Percentiles rank a stretch among this genome's conserved stretches.
phyloP scores from a whole-genome alignment of 2,329 filamentous ascomycete species.

The Fusarium dlaminii region DNA sequence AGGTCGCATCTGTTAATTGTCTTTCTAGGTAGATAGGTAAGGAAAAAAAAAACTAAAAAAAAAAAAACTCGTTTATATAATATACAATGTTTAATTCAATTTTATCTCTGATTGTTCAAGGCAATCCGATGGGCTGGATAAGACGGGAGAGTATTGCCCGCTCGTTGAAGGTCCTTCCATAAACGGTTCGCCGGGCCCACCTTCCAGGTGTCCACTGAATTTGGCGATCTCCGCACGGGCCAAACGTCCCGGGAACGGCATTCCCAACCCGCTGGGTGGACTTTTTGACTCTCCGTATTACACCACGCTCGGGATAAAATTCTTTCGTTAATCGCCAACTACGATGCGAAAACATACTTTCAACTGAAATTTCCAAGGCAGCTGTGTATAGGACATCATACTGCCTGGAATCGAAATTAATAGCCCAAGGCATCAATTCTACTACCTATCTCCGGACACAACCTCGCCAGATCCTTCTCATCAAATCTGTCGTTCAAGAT shows the following conservation, averaged over 20 bases:
- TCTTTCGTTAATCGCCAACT: not conserved
- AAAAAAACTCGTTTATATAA: not conserved
- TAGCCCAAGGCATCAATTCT: not conserved
- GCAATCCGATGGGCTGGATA: not conserved
- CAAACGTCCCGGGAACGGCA: conserved; percentile 10
- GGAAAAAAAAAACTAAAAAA: too few relatives aligned
- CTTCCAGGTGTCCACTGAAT: not conserved
- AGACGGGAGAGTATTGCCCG: not conserved
- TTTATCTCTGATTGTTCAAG: not conserved
- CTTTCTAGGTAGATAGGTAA: too few relatives aligned
- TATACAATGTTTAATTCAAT: not conserved
- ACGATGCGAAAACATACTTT: not conserved
- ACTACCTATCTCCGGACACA: conserved; percentile 4
- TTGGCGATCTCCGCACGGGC: conserved; percentile 3
- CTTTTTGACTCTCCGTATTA: not conserved
- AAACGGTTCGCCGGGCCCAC: conserved; percentile 18
- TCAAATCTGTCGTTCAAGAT: not conserved
- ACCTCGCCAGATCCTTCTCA: not conserved
- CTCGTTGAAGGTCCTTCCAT: conserved; percentile 15
- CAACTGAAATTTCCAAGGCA: not conserved
- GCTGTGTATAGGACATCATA: not conserved
- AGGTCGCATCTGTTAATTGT: not conserved
- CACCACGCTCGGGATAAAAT: not conserved
- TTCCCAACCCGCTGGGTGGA: conserved; percentile 2
- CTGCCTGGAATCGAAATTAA: not conserved